phyloP scores from a whole-genome alignment of 345 rosid genomes.

The Rubroshorea leprosula region DNA sequence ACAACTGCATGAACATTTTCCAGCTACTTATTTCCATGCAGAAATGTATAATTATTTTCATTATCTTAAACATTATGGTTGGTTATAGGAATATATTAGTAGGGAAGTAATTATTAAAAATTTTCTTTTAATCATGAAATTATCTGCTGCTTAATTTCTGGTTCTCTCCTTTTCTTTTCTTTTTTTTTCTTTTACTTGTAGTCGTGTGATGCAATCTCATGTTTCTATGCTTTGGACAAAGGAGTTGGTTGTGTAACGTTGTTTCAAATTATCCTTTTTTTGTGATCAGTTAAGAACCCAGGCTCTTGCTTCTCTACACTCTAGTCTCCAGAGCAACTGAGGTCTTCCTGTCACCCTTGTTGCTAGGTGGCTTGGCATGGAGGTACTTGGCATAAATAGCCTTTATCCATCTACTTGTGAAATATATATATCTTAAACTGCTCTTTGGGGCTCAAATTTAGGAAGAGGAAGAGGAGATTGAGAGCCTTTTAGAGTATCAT shows the following conservation, averaged over 20 bases:
- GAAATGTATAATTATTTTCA: too few relatives aligned
- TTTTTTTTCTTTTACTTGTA: slow-evolving; percentile 1
- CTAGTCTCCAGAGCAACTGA: slow-evolving; percentile 81
- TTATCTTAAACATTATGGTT: background rate
- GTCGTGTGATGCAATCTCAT: background rate
- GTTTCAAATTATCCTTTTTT: slow-evolving; percentile 26
- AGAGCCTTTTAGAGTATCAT: slow-evolving; percentile 58
- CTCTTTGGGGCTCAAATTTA: slow-evolving; percentile 30
- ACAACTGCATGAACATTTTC: too few relatives aligned
- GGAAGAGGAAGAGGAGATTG: slow-evolving; percentile 74
- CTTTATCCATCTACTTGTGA: slow-evolving; percentile 3
- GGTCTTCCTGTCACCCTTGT: slow-evolving; percentile 75
- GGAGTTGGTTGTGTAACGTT: slow-evolving; percentile 1
- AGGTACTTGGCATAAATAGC: slow-evolving; percentile 38
- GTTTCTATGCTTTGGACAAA: background rate
- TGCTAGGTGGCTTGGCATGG: slow-evolving; percentile 90
- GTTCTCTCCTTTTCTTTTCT: too few relatives aligned
- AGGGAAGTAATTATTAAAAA: background rate
- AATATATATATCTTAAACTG: slow-evolving; percentile 21
- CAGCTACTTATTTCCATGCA: too few relatives aligned
- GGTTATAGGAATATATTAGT: background rate
- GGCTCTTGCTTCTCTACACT: slow-evolving; percentile 84
- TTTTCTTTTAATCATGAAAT: too few relatives aligned
- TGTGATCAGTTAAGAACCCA: slow-evolving; percentile 71
- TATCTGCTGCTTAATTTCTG: slow-evolving; percentile 15